Evolutionary conservation across 2,329 filamentous ascomycete genomes (phyloP).

Genomic region (Amesomyces nigricolor): DNA sequence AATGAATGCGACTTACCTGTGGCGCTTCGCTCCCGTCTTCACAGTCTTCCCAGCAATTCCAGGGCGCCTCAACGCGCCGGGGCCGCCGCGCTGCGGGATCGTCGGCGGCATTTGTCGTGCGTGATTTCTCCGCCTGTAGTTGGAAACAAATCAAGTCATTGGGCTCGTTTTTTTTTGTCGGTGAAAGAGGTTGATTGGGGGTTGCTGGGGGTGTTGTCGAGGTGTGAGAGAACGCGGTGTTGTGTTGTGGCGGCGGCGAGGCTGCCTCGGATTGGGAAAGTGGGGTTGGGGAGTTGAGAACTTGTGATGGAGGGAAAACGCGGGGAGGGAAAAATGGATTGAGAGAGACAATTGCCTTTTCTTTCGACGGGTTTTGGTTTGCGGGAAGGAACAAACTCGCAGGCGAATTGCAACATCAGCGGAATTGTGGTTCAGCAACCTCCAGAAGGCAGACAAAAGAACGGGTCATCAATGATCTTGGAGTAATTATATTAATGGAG

Average conservation of each 20-base stretch:
- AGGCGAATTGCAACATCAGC: too few relatives aligned
- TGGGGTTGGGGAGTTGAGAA: too few relatives aligned
- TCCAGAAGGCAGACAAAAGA: not conserved
- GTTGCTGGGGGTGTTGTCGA: not conserved
- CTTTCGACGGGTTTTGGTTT: too few relatives aligned
- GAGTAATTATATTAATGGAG: conserved; percentile 14
- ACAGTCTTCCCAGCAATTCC: conserved; percentile 17
- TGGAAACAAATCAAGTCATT: not conserved
- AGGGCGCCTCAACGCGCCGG: conserved; percentile 12
- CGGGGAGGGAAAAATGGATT: too few relatives aligned
- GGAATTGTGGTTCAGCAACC: too few relatives aligned
- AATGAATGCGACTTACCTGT: conserved; percentile 23
- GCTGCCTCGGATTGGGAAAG: too few relatives aligned
- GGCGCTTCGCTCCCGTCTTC: conserved; percentile 24
- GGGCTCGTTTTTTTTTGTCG: not conserved
- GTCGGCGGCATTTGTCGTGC: conserved; percentile 28
- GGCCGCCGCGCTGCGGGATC: conserved; percentile 30
- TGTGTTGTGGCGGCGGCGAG: too few relatives aligned
- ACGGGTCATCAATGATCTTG: not conserved
- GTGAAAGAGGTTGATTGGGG: not conserved
- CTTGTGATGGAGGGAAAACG: too few relatives aligned
- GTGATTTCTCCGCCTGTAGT: not conserved
- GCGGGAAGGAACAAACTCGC: too few relatives aligned
- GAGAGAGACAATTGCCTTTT: too few relatives aligned
- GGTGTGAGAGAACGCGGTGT: too few relatives aligned